Evolutionary conservation across 345 rosid species (phyloP).

Genomic region (Citropsis articulata): DNA sequence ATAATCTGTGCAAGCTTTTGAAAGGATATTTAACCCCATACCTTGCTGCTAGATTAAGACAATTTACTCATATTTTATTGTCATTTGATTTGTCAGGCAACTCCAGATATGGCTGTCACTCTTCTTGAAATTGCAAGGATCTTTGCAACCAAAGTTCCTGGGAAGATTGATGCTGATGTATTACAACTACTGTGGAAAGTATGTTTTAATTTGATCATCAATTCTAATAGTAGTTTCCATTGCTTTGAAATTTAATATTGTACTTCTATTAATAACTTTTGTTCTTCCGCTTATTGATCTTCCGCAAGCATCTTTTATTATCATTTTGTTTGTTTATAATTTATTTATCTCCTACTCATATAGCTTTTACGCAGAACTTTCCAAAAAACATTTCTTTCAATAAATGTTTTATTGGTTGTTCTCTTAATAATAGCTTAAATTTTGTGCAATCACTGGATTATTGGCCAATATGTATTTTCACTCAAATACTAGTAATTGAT

Average conservation of each 20-base stretch:
- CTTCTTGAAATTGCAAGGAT: slow-evolving; percentile 99
- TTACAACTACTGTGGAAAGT: slow-evolving; percentile 97
- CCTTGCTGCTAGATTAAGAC: neutral
- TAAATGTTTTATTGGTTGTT: neutral
- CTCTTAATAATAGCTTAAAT: neutral
- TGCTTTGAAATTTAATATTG: neutral
- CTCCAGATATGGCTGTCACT: slow-evolving; percentile 99
- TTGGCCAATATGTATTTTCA: neutral
- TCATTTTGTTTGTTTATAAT: neutral
- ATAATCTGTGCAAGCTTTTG: neutral
- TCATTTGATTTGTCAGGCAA: slow-evolving; percentile 57
- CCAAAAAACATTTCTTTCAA: neutral
- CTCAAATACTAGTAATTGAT: slow-evolving; percentile 1
- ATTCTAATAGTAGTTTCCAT: slow-evolving; percentile 2
- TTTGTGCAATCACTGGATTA: neutral
- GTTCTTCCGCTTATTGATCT: neutral
- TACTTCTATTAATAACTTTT: neutral
- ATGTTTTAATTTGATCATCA: slow-evolving; percentile 18
- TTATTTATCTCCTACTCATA: neutral
- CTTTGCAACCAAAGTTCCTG: slow-evolving; percentile 99
- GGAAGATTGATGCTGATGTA: slow-evolving; percentile 98
- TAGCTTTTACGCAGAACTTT: neutral
- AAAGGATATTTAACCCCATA: neutral
- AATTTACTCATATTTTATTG: slow-evolving; percentile 8
- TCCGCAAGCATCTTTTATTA: neutral